phyloP scores from a whole-genome alignment of 768 basidiomycete genomes.

The Tylopilus rubrobrunneus region DNA sequence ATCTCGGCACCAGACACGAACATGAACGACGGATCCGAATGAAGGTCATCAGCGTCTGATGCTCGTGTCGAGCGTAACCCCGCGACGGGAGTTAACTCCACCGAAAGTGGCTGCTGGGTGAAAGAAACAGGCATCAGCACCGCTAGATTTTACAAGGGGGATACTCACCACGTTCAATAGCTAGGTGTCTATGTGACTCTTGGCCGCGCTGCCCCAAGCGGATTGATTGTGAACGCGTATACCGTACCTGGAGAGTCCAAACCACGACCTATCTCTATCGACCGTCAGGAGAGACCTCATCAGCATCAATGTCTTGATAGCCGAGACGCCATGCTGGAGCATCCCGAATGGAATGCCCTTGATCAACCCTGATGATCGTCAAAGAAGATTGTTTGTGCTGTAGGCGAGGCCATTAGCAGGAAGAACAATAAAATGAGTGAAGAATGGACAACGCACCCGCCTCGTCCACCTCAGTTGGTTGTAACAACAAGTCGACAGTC shows the following conservation, averaged over 20 bases:
- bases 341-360: conserved; percentile 68
- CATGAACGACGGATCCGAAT: conserved; percentile 51
- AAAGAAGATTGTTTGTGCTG: conserved; percentile 60
- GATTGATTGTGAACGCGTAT: too few species aligned
- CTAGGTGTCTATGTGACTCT: conserved; percentile 54
- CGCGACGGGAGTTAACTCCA: conserved; percentile 53
- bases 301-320: conserved; percentile 61
- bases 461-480: conserved; percentile 74
- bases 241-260: too few species aligned
- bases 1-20: conserved; percentile 42
- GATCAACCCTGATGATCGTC: conserved; percentile 70
- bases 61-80: conserved; percentile 42
- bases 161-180: conserved; percentile 49
- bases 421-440: neutral
- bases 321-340: conserved; percentile 54
- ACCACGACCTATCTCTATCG: too few species aligned
- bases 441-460: conserved; percentile 44
- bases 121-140: neutral
- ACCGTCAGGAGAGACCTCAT: too few species aligned
- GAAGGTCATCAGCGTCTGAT: conserved; percentile 25
- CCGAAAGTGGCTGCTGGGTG: conserved; percentile 46
- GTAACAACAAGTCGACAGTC: conserved; percentile 69
- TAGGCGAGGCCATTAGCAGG: neutral
- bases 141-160: neutral
- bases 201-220: too few species aligned